phyloP scores from a whole-genome alignment of 2,329 filamentous ascomycete genomes.

The Leptographium flavum region DNA sequence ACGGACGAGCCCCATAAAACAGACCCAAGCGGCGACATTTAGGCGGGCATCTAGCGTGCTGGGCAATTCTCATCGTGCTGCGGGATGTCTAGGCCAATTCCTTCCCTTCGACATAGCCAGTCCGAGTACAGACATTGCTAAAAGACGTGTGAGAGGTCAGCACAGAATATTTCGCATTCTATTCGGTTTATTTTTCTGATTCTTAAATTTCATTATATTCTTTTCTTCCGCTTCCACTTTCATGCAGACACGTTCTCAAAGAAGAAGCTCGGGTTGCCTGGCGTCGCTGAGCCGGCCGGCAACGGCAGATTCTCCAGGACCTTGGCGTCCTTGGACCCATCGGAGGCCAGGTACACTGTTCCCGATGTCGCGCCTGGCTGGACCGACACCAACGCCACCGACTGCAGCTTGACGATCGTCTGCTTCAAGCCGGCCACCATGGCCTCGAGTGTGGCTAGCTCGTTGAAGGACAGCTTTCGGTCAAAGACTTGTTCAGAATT shows the following conservation, averaged over 20 bases:
- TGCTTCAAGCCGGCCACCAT: constrained; percentile 36
- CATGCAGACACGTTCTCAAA: constrained; percentile 11
- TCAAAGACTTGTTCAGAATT: constrained; percentile 56
- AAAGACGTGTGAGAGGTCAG: background rate
- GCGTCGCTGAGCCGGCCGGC: constrained; percentile 60
- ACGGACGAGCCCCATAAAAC: background rate
- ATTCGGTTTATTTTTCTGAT: background rate
- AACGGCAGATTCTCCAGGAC: constrained; percentile 45
- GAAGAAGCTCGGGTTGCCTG: constrained; percentile 34
- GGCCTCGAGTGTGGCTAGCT: constrained; percentile 72
- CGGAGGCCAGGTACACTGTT: constrained; percentile 24
- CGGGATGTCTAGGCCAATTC: background rate
- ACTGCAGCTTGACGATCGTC: constrained; percentile 35
- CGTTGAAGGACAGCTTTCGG: constrained; percentile 73
- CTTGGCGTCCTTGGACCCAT: constrained; percentile 21
- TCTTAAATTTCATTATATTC: no score
- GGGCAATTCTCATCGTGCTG: no score
- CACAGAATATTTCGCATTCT: background rate
- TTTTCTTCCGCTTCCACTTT: no score
- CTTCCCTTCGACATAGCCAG: background rate
- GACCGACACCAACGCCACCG: constrained; percentile 58
- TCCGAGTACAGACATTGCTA: background rate
- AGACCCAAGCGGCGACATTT: background rate
- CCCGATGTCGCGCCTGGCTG: constrained; percentile 56
- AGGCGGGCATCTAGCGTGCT: no score